A percentile compares a stretch with the other conserved stretches of the same genome.
These are phyloP conservation scores for Candida railenensis DNA, from an alignment of 805 yeast genomes.

Conservation along the genomic window DNA sequence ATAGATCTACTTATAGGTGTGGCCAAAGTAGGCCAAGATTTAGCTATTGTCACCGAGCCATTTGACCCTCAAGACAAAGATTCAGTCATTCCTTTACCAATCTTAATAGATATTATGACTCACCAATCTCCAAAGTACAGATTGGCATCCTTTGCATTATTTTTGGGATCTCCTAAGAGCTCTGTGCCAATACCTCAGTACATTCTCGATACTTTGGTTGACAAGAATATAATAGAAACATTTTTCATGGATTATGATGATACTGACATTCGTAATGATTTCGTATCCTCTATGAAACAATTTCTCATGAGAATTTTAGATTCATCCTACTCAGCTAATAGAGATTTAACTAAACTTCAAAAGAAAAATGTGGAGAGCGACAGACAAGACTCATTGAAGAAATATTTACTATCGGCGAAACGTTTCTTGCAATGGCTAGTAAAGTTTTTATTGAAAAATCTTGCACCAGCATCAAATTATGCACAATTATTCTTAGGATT, in stretches of 20 bases:
- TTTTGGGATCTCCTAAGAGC: slow-evolving; percentile 60
- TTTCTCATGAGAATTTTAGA: slow-evolving; percentile 68
- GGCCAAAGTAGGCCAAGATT: slow-evolving; percentile 62
- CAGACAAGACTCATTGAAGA: slow-evolving; percentile 10
- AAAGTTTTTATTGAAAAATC: slow-evolving; percentile 56
- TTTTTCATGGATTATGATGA: slow-evolving; percentile 60
- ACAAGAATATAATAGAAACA: slow-evolving; percentile 39
- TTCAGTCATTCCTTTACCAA: slow-evolving; percentile 25
- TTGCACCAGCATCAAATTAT: slow-evolving; percentile 48
- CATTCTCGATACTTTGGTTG: slow-evolving; percentile 43
- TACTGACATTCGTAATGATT: slow-evolving; percentile 66
- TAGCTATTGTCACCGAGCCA: slow-evolving; percentile 52
- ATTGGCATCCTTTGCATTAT: slow-evolving; percentile 56
- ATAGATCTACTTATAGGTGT: slow-evolving; percentile 50
- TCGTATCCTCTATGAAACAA: slow-evolving; percentile 58
- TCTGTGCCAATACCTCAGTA: slow-evolving; percentile 53
- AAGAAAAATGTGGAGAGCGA: slow-evolving; percentile 16
- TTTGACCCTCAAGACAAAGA: slow-evolving; percentile 28
- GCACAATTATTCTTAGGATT: slow-evolving; percentile 29
- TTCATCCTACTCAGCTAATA: slow-evolving; percentile 56
- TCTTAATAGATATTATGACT: slow-evolving; percentile 32
- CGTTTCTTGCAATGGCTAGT: slow-evolving; percentile 46
- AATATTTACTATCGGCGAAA: slow-evolving; percentile 4
- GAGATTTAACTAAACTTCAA: slow-evolving; percentile 47
- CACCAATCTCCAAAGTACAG: slow-evolving; percentile 44